phyloP scores from a whole-genome alignment of 768 basidiomycete genomes.

The Boletus subparvulus region DNA sequence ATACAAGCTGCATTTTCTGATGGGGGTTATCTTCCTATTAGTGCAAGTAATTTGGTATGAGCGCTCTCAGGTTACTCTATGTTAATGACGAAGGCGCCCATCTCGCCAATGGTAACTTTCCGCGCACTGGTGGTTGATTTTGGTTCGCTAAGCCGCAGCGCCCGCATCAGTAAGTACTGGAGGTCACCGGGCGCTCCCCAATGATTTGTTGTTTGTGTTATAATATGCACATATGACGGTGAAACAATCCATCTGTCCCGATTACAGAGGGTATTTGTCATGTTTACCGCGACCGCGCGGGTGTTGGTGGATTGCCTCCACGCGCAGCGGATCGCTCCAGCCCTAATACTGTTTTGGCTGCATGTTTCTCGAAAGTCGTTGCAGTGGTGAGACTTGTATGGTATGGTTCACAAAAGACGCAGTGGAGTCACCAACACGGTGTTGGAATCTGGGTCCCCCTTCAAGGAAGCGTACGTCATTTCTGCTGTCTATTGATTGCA shows the following conservation, averaged over 20 bases:
- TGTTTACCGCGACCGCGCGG: neutral
- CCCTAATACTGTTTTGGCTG: neutral
- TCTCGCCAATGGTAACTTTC: neutral
- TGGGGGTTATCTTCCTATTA: neutral
- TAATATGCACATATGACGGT: neutral
- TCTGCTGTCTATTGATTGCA: neutral
- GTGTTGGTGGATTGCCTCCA: neutral
- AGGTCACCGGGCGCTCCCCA: neutral
- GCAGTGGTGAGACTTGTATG: neutral
- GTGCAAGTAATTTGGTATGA: neutral
- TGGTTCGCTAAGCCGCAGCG: neutral
- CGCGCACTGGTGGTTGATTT: neutral
- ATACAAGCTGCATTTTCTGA: constrained; percentile 4
- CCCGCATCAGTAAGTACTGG: neutral
- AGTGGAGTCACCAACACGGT: neutral
- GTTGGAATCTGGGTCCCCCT: too few species aligned
- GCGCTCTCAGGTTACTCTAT: neutral
- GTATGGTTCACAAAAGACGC: neutral
- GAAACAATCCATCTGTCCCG: neutral
- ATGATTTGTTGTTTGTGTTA: neutral
- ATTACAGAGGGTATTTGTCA: neutral
- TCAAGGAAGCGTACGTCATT: neutral
- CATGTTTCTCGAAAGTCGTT: neutral
- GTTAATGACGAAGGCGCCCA: neutral
- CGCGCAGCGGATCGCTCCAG: too few species aligned